A percentile compares a stretch with the other conserved stretches of the same genome.
These are phyloP conservation scores for Arabis alpina DNA, from an alignment of 345 rosid species.

Conservation along the genomic window DNA sequence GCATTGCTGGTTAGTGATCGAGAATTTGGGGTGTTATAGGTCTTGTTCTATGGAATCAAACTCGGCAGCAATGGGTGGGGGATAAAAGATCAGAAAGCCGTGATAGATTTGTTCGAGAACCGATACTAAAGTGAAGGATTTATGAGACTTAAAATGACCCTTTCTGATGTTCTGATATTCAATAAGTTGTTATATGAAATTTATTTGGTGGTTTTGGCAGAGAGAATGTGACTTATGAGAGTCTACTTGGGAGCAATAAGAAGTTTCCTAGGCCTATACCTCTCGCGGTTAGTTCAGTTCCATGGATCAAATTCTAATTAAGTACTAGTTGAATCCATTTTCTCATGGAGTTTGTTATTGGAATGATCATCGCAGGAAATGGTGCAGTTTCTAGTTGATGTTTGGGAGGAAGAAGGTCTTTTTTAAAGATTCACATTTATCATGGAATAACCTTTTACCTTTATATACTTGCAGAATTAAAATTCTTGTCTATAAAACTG, in stretches of 20 bases:
- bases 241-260: slow-evolving; percentile 82
- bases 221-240: slow-evolving; percentile 71
- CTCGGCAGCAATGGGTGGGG: slow-evolving; percentile 69
- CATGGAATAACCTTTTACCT: not conserved
- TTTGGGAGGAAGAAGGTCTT: slow-evolving; percentile 83
- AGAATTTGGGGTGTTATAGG: slow-evolving; percentile 44
- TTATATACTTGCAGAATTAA: not conserved
- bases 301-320: not conserved
- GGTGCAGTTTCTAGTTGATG: slow-evolving; percentile 82
- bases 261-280: slow-evolving; percentile 70
- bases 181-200: not conserved
- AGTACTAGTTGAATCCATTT: not conserved
- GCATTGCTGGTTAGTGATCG: too few relatives aligned
- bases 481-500: not conserved
- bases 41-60: slow-evolving; percentile 75
- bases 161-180: not conserved
- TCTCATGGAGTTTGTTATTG: not conserved
- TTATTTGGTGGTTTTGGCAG: slow-evolving; percentile 47
- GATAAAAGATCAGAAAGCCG: slow-evolving; percentile 46
- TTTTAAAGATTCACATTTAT: not conserved
- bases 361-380: slow-evolving; percentile 60
- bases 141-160: slow-evolving; percentile 1
- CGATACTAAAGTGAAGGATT: slow-evolving; percentile 58
- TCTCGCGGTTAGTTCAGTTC: slow-evolving; percentile 54
- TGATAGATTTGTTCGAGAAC: slow-evolving; percentile 47